Base-by-base conservation (phyloP, 148 eudicot species). In the Amaranthus cruentus region DNA sequence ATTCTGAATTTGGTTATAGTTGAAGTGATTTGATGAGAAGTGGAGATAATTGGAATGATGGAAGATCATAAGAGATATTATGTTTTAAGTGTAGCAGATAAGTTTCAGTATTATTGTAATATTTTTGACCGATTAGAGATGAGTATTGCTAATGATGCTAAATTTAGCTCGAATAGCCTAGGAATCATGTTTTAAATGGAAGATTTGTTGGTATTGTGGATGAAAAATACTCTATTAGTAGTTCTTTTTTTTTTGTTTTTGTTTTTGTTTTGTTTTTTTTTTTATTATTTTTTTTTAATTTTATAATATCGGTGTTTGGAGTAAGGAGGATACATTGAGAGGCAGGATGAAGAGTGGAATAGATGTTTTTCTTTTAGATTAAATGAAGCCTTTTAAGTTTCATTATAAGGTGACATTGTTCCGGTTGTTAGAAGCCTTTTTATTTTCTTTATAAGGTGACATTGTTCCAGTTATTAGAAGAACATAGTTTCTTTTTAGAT, bases 21-120 rank as follows among this genome's bases (percentile, higher is more conserved):
- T 28, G 71, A 64, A 75, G 71, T 79, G 75, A 56, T 42, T 71
- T 48, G 51, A 38, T 65, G 7, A 60, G 48, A 52, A n/a, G 66
- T 4, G 4, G 9, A 8, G 9, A 38, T 18, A 65, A 12, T 47
- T 59, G 72, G 11, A 67, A 14, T 28, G 6, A 7, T 59, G 55
- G 12, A 56, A 3, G 65, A 4, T 66, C 21, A 4, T 71, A 42
- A 13, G 71, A 70, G 38, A 28, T 28, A 28, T 28, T 28, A 28
- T 28, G 15, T 8, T 9, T 8, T 5, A 67, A 7, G 14, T 49
- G n/a, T 49, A 28, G 38, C 6, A 10, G 57, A 38, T 72, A 42
- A 63, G 5, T 6, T 67, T 48, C 38, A 28, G 21, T 4, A 8
- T 21, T 15, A 6, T 50, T 54, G 43, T 55, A 66, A 57, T 43